phyloP scores from a whole-genome alignment of 2,329 filamentous ascomycete genomes.

The Pseudogymnoascus sp. region DNA sequence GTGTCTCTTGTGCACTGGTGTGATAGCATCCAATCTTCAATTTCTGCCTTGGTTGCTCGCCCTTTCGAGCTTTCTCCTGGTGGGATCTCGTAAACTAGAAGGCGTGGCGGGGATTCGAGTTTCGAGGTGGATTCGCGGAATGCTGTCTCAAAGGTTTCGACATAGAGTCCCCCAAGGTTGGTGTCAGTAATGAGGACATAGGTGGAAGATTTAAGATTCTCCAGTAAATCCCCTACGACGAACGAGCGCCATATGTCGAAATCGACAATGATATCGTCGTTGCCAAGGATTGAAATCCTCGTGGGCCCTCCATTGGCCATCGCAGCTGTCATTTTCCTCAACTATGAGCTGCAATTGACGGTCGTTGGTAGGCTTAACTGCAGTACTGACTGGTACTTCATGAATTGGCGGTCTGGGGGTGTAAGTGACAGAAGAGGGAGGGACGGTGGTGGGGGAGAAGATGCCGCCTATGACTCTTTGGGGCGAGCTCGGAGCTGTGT shows the following conservation, averaged over 20 bases:
- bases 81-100: slow-evolving; percentile 78
- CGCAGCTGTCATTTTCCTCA: slow-evolving; percentile 3
- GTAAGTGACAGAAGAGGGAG: not conserved
- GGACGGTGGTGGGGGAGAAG: not conserved
- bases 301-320: slow-evolving; percentile 32
- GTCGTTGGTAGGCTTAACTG: slow-evolving; percentile 6
- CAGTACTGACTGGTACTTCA: slow-evolving; percentile 6
- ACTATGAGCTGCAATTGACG: slow-evolving; percentile 4
- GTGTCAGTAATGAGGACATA: slow-evolving; percentile 97
- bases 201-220: slow-evolving; percentile 72
- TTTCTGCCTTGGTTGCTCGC: slow-evolving; percentile 84
- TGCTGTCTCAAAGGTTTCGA: slow-evolving; percentile 61
- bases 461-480: slow-evolving; percentile 7
- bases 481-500: slow-evolving; percentile 6
- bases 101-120: slow-evolving; percentile 45
- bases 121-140: slow-evolving; percentile 44
- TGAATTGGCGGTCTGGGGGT: not conserved
- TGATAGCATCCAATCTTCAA: slow-evolving; percentile 94
- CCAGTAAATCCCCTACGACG: slow-evolving; percentile 71
- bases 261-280: slow-evolving; percentile 85
- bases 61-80: slow-evolving; percentile 93
- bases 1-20: slow-evolving; percentile 92
- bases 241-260: slow-evolving; percentile 82
- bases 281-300: slow-evolving; percentile 72
- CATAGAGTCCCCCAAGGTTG: slow-evolving; percentile 75